phyloP scores from a whole-genome alignment of 805 yeast genomes.

The Candida maesae region DNA sequence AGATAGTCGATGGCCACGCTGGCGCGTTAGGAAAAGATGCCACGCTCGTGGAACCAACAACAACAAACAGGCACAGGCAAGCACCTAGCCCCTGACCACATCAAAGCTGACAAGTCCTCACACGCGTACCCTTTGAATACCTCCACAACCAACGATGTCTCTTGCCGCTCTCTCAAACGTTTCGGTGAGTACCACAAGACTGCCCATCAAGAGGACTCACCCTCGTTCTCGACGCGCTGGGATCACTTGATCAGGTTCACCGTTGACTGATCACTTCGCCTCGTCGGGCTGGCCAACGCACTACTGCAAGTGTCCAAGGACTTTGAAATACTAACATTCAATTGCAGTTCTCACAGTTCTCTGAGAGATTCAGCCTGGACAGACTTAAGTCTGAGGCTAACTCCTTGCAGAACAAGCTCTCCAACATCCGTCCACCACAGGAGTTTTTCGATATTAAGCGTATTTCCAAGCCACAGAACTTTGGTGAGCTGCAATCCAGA shows the following conservation, averaged over 20 bases:
- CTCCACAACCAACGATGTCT: constrained; percentile 24
- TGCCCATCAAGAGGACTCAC: no score
- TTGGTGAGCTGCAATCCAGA: constrained; percentile 85
- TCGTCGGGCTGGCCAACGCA: no score
- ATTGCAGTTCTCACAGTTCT: constrained; percentile 35
- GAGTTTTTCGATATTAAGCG: constrained; percentile 92
- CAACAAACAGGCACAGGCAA: no score
- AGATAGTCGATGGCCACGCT: no score
- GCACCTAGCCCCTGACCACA: no score
- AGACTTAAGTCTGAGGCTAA: constrained; percentile 45
- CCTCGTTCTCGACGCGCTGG: background rate
- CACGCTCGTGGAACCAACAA: no score
- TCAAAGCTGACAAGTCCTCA: background rate
- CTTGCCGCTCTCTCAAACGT: constrained; percentile 36
- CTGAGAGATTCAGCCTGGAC: constrained; percentile 49
- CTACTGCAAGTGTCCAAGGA: no score
- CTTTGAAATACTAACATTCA: constrained; percentile 8
- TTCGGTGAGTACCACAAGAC: constrained; percentile 41
- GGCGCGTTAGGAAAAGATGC: no score
- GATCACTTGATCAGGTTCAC: no score
- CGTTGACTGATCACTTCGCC: background rate
- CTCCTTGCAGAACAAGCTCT: constrained; percentile 56
- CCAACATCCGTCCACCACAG: constrained; percentile 81
- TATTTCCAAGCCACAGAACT: constrained; percentile 84
- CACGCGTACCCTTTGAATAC: no score